Percentiles rank a stretch among this genome's conserved stretches.
Conservation (phyloP, 140 eudicot species). For the Cichorium intybus region DNA sequence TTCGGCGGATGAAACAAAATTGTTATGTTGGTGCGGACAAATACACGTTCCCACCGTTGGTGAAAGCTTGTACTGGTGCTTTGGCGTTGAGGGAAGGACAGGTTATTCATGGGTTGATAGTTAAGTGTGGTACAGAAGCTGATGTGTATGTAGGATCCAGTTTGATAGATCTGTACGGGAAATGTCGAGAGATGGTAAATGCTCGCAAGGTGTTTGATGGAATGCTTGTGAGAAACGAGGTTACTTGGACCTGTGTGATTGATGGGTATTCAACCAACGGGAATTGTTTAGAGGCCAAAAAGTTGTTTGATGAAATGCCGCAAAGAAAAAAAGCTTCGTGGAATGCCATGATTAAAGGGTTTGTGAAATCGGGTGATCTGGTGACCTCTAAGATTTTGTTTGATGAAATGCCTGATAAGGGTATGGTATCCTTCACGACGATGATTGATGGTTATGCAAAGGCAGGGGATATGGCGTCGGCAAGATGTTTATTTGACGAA, state of each 20-base stretch:
- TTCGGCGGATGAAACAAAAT: constrained; percentile 37
- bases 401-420: constrained; percentile 61
- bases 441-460: constrained; percentile 84
- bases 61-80: constrained; percentile 52
- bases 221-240: constrained; percentile 69
- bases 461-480: constrained; percentile 65
- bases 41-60: constrained; percentile 57
- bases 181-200: constrained; percentile 45
- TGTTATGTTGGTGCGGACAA: constrained; percentile 37
- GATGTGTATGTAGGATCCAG: constrained; percentile 77
- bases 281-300: constrained; percentile 40
- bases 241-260: constrained; percentile 75
- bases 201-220: constrained; percentile 78
- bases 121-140: constrained; percentile 46
- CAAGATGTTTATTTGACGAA: constrained; percentile 64
- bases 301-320: constrained; percentile 74
- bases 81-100: constrained; percentile 48
- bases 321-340: constrained; percentile 45
- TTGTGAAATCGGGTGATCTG: constrained; percentile 56
- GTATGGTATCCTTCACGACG: constrained; percentile 53
- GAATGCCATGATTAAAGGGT: constrained; percentile 71
- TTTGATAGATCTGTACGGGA: constrained; percentile 87
- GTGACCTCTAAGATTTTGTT: constrained; percentile 47
- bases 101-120: constrained; percentile 58
- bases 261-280: constrained; percentile 54